These are phyloP conservation scores for Mrakia gelida DNA, from an alignment of 768 basidiomycete species.

Conservation along the genomic window DNA sequence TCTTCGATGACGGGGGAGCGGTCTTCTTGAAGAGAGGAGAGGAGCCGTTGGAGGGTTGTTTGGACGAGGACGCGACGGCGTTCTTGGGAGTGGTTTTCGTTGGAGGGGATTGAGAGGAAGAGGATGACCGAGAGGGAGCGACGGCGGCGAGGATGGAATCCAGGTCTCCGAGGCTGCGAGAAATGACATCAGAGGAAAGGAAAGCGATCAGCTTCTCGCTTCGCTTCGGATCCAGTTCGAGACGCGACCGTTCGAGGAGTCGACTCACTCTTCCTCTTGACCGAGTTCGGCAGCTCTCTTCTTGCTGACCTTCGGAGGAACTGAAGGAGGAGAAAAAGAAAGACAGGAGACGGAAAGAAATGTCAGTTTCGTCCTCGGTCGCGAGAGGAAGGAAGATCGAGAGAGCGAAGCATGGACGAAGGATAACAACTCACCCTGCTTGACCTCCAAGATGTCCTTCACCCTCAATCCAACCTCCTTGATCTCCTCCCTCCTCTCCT, in stretches of 20 bases:
- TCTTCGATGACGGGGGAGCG: background rate
- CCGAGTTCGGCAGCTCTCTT: slow-evolving; percentile 42
- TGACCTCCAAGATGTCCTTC: slow-evolving; percentile 66
- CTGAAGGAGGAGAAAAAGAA: background rate
- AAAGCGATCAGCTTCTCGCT: slow-evolving; percentile 56
- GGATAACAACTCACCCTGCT: slow-evolving; percentile 56
- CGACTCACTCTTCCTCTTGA: slow-evolving; percentile 47
- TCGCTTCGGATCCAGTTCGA: slow-evolving; percentile 48
- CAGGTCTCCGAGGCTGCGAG: background rate
- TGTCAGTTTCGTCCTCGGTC: background rate
- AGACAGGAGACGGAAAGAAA: background rate
- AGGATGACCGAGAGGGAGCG: background rate
- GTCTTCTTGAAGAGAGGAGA: slow-evolving; percentile 23
- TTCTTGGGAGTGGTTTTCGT: slow-evolving; percentile 31
- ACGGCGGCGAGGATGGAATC: background rate
- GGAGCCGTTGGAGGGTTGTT: slow-evolving; percentile 27
- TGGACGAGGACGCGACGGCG: slow-evolving; percentile 22
- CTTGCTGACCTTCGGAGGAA: slow-evolving; percentile 53
- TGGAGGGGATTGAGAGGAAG: slow-evolving; percentile 40
- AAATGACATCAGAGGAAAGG: background rate
- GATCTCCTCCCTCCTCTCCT: slow-evolving; percentile 60
- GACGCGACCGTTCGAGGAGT: background rate
- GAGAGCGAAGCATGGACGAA: background rate
- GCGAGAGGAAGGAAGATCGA: no score
- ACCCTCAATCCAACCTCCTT: slow-evolving; percentile 57